Conservation (phyloP, 441 rosid species). For the Corymbia calophylla region DNA sequence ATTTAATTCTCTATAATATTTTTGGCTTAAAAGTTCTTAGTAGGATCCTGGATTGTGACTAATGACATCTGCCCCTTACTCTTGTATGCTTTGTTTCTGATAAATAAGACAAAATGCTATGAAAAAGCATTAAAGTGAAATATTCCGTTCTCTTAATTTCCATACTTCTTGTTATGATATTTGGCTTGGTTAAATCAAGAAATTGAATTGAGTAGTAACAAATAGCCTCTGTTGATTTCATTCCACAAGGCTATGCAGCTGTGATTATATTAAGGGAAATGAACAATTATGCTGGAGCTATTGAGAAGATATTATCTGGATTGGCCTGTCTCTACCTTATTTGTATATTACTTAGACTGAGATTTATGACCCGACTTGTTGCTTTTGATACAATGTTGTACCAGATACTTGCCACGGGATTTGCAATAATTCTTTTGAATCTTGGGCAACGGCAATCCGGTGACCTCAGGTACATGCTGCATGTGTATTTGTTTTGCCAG, state of each 20-base stretch:
- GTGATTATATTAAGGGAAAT: neutral
- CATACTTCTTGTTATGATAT: neutral
- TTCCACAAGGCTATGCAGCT: neutral
- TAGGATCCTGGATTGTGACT: neutral
- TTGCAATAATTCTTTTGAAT: slow-evolving; percentile 63
- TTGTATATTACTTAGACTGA: neutral
- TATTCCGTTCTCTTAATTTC: neutral
- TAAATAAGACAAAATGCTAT: neutral
- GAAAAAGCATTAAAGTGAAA: neutral
- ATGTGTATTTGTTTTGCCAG: neutral
- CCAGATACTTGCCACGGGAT: slow-evolving; percentile 86
- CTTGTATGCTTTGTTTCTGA: neutral
- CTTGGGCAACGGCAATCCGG: slow-evolving; percentile 82
- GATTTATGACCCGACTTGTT: neutral
- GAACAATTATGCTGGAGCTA: neutral
- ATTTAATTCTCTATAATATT: neutral
- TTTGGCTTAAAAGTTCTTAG: neutral
- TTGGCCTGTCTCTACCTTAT: neutral
- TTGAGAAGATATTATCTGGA: neutral
- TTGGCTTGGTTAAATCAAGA: neutral
- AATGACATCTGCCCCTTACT: neutral
- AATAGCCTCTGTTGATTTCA: neutral
- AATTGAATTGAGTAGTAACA: neutral
- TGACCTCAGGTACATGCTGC: slow-evolving; percentile 56
- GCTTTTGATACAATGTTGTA: neutral